Evolutionary conservation across 2,329 filamentous ascomycete species (phyloP).

Genomic region (Thelonectria discophora): DNA sequence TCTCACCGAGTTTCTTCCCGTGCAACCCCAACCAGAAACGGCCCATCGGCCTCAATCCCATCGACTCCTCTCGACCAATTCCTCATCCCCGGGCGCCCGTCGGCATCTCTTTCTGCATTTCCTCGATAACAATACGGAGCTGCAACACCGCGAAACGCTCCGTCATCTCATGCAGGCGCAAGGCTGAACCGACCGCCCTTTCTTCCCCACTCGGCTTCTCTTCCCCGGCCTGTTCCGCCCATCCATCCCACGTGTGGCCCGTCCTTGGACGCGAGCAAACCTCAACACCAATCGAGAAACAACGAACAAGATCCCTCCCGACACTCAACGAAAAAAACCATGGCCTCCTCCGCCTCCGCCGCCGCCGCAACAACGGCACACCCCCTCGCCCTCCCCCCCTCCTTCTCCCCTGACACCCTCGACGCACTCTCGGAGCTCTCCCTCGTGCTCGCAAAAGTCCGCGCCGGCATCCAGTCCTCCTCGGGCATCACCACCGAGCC

Average conservation of each 20-base stretch:
- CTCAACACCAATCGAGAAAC: neutral
- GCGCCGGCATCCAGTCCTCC: constrained; percentile 57
- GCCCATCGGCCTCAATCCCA: constrained; percentile 40
- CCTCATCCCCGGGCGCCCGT: constrained; percentile 21
- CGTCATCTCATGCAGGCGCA: constrained; percentile 22
- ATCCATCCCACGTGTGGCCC: constrained; percentile 12
- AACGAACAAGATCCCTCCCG: neutral
- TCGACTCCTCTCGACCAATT: constrained; percentile 31
- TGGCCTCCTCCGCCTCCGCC: constrained; percentile 42
- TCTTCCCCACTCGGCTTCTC: constrained; percentile 25
- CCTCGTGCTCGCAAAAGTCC: constrained; percentile 78
- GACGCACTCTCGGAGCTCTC: constrained; percentile 87
- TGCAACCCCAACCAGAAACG: constrained; percentile 27
- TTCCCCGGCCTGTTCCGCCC: constrained; percentile 21
- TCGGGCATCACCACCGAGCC: constrained; percentile 51
- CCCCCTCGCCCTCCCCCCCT: constrained; percentile 64
- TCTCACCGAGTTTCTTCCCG: constrained; percentile 22
- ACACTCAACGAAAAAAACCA: constrained; percentile 31
- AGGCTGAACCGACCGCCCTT: constrained; percentile 29
- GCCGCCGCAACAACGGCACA: constrained; percentile 40
- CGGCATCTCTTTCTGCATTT: constrained; percentile 19
- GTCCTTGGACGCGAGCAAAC: constrained; percentile 5
- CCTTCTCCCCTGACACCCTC: constrained; percentile 82
- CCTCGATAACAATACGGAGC: constrained; percentile 30
- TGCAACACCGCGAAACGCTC: neutral